Conservation (phyloP, 257 asterid species). For the Nicotiana benthamiana region DNA sequence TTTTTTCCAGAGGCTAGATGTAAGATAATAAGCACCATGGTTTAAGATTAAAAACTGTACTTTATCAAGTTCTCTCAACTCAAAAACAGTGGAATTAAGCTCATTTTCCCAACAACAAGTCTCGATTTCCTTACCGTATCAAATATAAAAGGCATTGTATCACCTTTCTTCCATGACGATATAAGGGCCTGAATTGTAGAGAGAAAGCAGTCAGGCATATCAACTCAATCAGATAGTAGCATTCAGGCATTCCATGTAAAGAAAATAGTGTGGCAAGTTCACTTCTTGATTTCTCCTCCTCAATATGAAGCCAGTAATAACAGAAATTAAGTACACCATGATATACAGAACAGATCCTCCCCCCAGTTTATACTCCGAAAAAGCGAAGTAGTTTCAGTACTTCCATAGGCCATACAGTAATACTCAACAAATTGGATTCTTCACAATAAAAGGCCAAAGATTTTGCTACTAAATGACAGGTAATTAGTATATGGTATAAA, state of each 20-base stretch:
- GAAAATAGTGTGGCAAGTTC: not conserved
- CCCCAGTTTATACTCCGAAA: not conserved
- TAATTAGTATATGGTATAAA: not conserved
- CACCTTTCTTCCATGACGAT: slow-evolving; percentile 76
- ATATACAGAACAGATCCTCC: not conserved
- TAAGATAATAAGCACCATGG: not conserved
- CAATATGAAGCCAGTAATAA: not conserved
- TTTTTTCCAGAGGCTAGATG: not conserved
- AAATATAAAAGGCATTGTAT: slow-evolving; percentile 86
- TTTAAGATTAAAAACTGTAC: not conserved
- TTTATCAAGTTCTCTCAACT: not conserved
- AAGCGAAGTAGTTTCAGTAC: not conserved
- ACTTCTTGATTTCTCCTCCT: not conserved
- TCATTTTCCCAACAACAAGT: not conserved
- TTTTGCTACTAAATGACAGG: not conserved
- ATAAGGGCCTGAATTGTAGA: slow-evolving; percentile 61
- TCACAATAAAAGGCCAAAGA: not conserved
- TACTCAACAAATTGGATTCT: not conserved
- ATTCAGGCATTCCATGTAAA: not conserved
- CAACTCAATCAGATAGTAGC: not conserved
- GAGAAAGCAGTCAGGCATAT: not conserved
- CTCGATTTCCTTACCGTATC: slow-evolving; percentile 51
- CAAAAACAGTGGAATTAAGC: not conserved
- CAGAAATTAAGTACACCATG: not conserved
- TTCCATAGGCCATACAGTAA: not conserved